A percentile compares a stretch with the other conserved stretches of the same genome.
These are phyloP conservation scores for Coniochaeta ligniaria DNA, from an alignment of 2,329 filamentous ascomycete species.

Conservation along the genomic window DNA sequence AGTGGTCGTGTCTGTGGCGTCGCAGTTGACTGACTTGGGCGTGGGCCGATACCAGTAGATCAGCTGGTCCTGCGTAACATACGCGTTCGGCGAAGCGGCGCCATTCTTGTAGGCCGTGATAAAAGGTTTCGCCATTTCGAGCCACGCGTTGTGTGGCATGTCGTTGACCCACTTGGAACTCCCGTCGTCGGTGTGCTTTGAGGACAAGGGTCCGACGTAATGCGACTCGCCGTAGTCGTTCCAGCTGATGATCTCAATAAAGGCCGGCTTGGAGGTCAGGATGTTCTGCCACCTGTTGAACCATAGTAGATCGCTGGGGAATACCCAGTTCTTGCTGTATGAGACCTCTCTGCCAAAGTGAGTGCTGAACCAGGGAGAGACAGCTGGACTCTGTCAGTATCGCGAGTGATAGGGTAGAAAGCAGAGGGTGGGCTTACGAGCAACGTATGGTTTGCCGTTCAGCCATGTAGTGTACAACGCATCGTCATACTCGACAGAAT, in stretches of 20 bases:
- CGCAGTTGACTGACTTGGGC: conserved; percentile 36
- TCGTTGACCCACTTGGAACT: conserved; percentile 16
- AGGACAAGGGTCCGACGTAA: not conserved
- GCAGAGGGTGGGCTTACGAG: not conserved
- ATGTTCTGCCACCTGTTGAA: conserved; percentile 31
- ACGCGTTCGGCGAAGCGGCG: conserved; percentile 9
- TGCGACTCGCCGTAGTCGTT: conserved; percentile 2
- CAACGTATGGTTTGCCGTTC: conserved; percentile 7
- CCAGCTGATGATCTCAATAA: conserved; percentile 2
- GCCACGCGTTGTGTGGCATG: conserved; percentile 33
- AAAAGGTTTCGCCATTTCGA: conserved; percentile 32
- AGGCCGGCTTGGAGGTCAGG: not conserved
- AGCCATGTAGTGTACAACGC: conserved; percentile 23
- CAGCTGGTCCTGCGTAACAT: conserved; percentile 39
- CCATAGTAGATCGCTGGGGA: conserved; percentile 25
- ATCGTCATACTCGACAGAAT: conserved; percentile 32
- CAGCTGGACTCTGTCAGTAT: not conserved
- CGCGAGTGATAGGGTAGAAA: not conserved
- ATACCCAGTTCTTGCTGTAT: conserved; percentile 2
- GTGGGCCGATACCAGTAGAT: conserved; percentile 51
- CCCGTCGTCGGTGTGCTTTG: not conserved
- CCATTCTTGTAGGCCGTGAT: conserved; percentile 6
- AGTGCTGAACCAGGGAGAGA: conserved; percentile 1
- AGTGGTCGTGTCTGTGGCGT: conserved; percentile 41
- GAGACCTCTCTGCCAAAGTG: conserved; percentile 1